These are phyloP conservation scores for Betula pendula DNA, from an alignment of 306 rosid genomes.

Conservation along the genomic window DNA sequence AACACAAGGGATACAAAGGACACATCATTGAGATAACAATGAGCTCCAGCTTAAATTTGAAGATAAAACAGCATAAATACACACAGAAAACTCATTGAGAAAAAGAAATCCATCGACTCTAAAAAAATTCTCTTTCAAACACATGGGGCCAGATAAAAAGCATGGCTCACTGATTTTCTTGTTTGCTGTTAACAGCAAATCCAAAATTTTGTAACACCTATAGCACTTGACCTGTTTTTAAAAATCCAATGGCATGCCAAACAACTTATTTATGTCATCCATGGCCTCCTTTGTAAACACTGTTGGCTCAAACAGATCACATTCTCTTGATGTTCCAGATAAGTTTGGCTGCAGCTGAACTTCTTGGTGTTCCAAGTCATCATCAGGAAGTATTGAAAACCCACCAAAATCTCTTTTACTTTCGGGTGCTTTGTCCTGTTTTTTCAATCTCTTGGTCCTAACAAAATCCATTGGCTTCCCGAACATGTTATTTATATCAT, in stretches of 20 bases:
- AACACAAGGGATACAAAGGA: not conserved
- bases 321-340: slow-evolving; percentile 38
- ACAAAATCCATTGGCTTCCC: slow-evolving; percentile 91
- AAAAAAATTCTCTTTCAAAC: not conserved
- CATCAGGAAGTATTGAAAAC: slow-evolving; percentile 85
- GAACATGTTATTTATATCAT: slow-evolving; percentile 93
- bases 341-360: slow-evolving; percentile 44
- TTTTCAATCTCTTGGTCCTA: slow-evolving; percentile 57
- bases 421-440: slow-evolving; percentile 53
- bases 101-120: not conserved
- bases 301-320: slow-evolving; percentile 81
- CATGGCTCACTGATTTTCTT: not conserved
- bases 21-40: not conserved
- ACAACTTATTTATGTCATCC: slow-evolving; percentile 90
- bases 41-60: not conserved
- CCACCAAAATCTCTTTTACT: slow-evolving; percentile 49
- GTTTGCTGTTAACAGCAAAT: slow-evolving; percentile 2
- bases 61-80: not conserved
- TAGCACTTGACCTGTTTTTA: slow-evolving; percentile 21
- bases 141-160: not conserved
- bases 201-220: not conserved
- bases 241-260: slow-evolving; percentile 75
- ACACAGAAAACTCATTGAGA: not conserved
- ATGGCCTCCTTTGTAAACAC: slow-evolving; percentile 75
- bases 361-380: slow-evolving; percentile 45